phyloP scores from a whole-genome alignment of 371 early-diverging fungal species.

The Rhizopus arrhizus region DNA sequence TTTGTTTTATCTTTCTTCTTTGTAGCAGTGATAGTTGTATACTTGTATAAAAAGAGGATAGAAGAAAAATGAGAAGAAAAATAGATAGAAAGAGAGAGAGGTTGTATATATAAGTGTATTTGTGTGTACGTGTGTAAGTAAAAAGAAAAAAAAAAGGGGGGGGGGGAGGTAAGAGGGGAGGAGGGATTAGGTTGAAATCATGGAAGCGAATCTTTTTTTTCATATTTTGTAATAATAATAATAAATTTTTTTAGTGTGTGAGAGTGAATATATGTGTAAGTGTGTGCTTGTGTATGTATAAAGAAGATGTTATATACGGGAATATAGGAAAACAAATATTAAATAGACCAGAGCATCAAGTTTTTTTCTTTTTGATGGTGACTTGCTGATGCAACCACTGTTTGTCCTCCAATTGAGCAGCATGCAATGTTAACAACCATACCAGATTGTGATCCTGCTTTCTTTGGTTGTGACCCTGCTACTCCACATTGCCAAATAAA shows the following conservation, averaged over 20 bases:
- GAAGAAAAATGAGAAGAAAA: not conserved
- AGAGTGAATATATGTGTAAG: not conserved
- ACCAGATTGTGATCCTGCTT: slow-evolving; percentile 39
- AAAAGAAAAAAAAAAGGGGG: not conserved
- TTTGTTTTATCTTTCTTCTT: no score
- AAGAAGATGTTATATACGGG: not conserved
- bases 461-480: slow-evolving; percentile 45
- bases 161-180: not conserved
- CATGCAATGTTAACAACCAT: slow-evolving; percentile 41
- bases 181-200: not conserved
- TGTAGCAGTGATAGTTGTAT: no score
- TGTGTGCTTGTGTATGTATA: not conserved
- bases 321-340: slow-evolving; percentile 6
- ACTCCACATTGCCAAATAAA: slow-evolving; percentile 56
- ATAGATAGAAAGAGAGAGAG: not conserved
- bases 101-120: not conserved
- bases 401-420: slow-evolving; percentile 32
- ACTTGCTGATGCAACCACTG: slow-evolving; percentile 45
- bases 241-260: not conserved
- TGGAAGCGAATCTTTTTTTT: not conserved
- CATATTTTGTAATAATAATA: not conserved
- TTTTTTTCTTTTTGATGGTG: slow-evolving; percentile 45
- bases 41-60: not conserved
- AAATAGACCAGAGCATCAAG: slow-evolving; percentile 48
- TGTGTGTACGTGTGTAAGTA: not conserved